Evolutionary conservation across 2,329 filamentous ascomycete genomes (phyloP), one percentile per base, ranked within the genome.

Genomic region (Graphilbum sp.): DNA sequence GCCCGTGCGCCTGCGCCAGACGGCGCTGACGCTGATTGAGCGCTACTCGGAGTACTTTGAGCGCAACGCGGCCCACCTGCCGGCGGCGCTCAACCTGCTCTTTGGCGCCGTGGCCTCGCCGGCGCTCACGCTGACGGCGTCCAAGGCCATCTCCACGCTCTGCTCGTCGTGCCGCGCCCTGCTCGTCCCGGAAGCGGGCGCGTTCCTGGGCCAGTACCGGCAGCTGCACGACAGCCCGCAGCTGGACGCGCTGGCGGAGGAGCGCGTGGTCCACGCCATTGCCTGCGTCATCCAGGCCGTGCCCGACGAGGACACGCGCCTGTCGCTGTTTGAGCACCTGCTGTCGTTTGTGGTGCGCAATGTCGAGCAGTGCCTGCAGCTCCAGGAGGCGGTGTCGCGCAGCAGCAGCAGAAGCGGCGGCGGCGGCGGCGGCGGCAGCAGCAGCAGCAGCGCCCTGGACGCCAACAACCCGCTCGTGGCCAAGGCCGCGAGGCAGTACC

Each of bases 21-120:
- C 79, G 0, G 77, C 77, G 27, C 67, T 88, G 23, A 68, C 71
- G 34, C 57, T 83, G 31, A 74, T 88, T 31, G 79, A 81, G 46
- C 67, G 73, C 20, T 86, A 84, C 50, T 74, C 79, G 5, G 72
- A 77, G 38, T 90, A 83, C 56, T 88, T 92, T 53, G 70, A 81
- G 48, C 68, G 75, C 18, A 74, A 83, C 50, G 62, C 74, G 2
- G 64, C 69, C 24, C 72, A 74, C 43, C 64, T 92, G 1, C 77
- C 81, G 1, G 63, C 74, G 32, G 79, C 79, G 2, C 61, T 92
- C 19, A 80, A 78, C 35, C 73, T 88, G 33, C 65, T 90, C 1
- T 87, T 92, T 51, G 68, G 66, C 24, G 75, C 79, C 7, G 62
- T 88, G 4, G 66, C 69, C 16, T 73, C 79, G 24, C 59, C 67